phyloP scores from a whole-genome alignment of 2,329 filamentous ascomycete species.

The Xylariaceae sp. region DNA sequence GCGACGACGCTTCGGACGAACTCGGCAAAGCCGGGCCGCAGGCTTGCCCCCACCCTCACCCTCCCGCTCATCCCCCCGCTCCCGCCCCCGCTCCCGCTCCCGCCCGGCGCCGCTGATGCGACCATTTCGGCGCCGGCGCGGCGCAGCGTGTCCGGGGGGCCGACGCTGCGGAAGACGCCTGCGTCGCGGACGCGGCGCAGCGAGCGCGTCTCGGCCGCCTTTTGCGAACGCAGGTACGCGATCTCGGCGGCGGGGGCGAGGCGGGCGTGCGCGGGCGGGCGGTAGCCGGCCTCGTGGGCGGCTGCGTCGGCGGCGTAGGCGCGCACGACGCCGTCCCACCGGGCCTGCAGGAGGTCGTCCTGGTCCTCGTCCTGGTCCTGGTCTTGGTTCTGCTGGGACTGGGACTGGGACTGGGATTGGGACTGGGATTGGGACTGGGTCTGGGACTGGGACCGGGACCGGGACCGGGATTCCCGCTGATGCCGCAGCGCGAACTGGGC shows the following conservation, averaged over 20 bases:
- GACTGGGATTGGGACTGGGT: not conserved
- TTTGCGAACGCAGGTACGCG: not conserved
- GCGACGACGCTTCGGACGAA: conserved; percentile 14
- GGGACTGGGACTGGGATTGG: conserved; percentile 17
- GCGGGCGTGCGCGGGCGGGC: conserved; percentile 27
- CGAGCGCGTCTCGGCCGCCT: too few relatives aligned
- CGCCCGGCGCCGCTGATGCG: conserved; percentile 37
- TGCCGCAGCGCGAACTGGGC: conserved; percentile 34
- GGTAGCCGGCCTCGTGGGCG: conserved; percentile 8
- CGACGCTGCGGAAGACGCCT: not conserved
- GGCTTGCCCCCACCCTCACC: conserved; percentile 25
- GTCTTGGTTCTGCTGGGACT: conserved; percentile 3
- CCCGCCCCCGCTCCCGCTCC: conserved; percentile 36
- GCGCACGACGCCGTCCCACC: too few relatives aligned
- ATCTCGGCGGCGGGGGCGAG: not conserved
- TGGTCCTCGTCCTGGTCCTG: conserved; percentile 39
- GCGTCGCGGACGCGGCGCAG: not conserved
- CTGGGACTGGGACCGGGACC: not conserved
- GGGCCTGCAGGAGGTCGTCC: conserved; percentile 35
- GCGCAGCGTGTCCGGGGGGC: conserved; percentile 31
- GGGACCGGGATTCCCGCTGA: conserved; percentile 6
- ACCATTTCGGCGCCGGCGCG: conserved; percentile 36
- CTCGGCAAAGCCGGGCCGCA: conserved; percentile 34
- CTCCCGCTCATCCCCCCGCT: conserved; percentile 21
- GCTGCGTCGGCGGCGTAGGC: conserved; percentile 27